Evolutionary conservation across 345 rosid genomes (phyloP).

Genomic region (Acer saccharum): DNA sequence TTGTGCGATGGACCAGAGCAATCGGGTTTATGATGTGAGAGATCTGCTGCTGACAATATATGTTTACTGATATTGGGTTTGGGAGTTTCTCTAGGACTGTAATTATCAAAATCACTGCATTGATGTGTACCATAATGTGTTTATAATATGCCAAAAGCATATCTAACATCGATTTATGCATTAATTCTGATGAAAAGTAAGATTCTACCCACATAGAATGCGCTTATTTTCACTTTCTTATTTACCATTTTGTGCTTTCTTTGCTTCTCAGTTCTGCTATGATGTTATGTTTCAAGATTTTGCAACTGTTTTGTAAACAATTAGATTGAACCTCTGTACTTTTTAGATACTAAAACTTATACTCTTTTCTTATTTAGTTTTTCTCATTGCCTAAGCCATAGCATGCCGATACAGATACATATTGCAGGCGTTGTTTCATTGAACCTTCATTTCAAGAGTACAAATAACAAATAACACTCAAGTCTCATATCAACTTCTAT

Average conservation of each 20-base stretch:
- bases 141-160: slow-evolving; percentile 6
- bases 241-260: not conserved
- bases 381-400: not conserved
- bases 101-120: slow-evolving; percentile 17
- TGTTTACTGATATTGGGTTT: not conserved
- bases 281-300: not conserved
- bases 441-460: not conserved
- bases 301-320: not conserved
- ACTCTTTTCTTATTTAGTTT: too few species aligned
- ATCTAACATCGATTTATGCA: not conserved
- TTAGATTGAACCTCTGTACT: not conserved
- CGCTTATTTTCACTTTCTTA: not conserved
- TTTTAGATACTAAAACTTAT: too few species aligned
- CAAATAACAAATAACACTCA: not conserved
- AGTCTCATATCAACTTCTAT: not conserved
- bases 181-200: slow-evolving; percentile 3
- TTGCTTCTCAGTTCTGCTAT: not conserved
- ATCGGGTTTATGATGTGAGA: not conserved
- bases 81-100: slow-evolving; percentile 10
- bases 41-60: not conserved
- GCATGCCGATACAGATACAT: not conserved
- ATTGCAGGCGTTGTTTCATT: not conserved
- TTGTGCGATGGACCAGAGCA: slow-evolving; percentile 13
- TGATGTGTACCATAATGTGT: slow-evolving; percentile 22
- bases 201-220: not conserved